Evolutionary conservation across 2,329 filamentous ascomycete species (phyloP), one percentile per base, ranked within the genome.

Genomic region (Onygenales sp.): DNA sequence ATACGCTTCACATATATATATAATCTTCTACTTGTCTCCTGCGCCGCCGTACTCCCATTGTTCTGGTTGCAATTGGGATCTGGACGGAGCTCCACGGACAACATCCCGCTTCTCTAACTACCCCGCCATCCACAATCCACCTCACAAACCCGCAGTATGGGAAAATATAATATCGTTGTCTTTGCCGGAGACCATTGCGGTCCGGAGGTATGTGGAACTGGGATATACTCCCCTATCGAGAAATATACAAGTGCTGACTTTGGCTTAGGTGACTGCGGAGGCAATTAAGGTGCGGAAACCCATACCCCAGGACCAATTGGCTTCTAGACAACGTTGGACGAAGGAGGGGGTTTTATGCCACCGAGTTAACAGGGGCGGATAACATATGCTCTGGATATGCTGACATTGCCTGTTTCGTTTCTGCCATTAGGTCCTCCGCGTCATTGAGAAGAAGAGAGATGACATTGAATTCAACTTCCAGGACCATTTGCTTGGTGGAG

Each of bases 401-500:
- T 48, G 21, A 27, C 9, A 48, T 39, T 10, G 36, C 38, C 17
- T 39, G 13, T 39, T 17, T 48, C 5, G 21, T 0, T 54, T 35
- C 33, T 14, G 43, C 21, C 49, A 32, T 14, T 64, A 94, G 88
- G 75, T 93, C 60, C 80, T 97, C 66, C 86, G 85, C 68, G 79
- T 86, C 4, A 76, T 97, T 55, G 87, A 95, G 75, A 80, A 84
- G 63, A 74, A 77, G 61, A 84, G 82, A 66, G 79, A 84, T 54
- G 81, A 84, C 60, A 79, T 86, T 69, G 85, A 85, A 64, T 95
- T 97, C 76, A 89, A 93, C 69, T 86, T 96, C 64, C 82, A 95
- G 68, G 83, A 95, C 54, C 89, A 96, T 69, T 79, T 94, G 54
- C 81, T 98, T 55, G 91, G 93, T 65, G 92, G 93, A 65, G 92